These are phyloP conservation scores for Beauveria sp. DNA, from an alignment of 2,329 filamentous ascomycete species.

Conservation along the genomic window DNA sequence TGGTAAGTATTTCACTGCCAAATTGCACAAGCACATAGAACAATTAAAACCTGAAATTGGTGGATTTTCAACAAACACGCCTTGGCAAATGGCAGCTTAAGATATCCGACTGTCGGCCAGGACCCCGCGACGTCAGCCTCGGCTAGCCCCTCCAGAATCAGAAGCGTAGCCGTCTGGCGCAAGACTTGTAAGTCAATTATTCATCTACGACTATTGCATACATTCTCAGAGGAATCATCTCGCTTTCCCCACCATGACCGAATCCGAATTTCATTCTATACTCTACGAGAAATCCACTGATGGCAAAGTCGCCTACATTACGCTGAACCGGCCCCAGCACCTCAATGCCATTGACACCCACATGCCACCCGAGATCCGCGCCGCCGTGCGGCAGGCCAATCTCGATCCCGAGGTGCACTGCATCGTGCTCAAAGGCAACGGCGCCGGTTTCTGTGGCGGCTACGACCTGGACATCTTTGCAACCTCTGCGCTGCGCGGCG, in stretches of 20 bases:
- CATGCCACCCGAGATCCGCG: slow-evolving; percentile 10
- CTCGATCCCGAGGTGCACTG: slow-evolving; percentile 12
- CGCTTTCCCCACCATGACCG: not conserved
- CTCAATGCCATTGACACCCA: slow-evolving; percentile 13
- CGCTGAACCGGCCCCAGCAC: slow-evolving; percentile 12
- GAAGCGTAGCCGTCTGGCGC: not conserved
- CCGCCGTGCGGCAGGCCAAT: slow-evolving; percentile 12
- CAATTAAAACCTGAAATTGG: not conserved
- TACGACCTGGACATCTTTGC: slow-evolving; percentile 14
- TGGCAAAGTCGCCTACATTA: slow-evolving; percentile 14
- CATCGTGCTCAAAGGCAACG: slow-evolving; percentile 12
- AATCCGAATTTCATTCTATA: slow-evolving; percentile 8
- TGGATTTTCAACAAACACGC: not conserved
- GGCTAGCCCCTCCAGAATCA: not conserved
- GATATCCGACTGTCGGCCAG: not conserved
- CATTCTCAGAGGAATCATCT: too few relatives aligned
- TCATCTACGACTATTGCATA: not conserved
- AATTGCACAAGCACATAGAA: not conserved
- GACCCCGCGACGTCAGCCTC: not conserved
- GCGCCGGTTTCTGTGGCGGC: slow-evolving; percentile 14
- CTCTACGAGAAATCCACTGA: slow-evolving; percentile 10
- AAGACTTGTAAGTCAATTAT: not conserved
- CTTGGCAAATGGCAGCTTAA: not conserved
- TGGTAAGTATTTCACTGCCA: too few relatives aligned
- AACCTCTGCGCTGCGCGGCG: slow-evolving; percentile 9